These are phyloP conservation scores for Yarrowia bubula DNA, from an alignment of 805 yeast genomes.

Conservation along the genomic window DNA sequence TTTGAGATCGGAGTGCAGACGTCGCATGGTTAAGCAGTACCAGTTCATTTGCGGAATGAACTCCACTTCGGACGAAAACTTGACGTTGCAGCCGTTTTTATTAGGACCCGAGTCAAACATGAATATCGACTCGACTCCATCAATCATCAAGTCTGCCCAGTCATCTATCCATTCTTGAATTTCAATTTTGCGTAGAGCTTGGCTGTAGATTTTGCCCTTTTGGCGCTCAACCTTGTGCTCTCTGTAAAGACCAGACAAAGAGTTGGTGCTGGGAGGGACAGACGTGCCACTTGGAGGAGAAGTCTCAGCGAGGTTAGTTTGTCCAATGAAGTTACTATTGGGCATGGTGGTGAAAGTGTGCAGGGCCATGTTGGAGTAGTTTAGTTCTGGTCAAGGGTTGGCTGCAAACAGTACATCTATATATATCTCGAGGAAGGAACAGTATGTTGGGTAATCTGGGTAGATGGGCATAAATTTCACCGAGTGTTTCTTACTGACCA, in stretches of 20 bases:
- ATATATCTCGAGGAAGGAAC: not conserved
- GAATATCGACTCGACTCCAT: not conserved
- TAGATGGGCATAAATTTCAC: not conserved
- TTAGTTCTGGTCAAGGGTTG: no score
- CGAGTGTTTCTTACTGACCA: no score
- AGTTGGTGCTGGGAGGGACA: not conserved
- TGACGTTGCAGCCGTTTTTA: slow-evolving; percentile 11
- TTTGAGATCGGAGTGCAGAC: not conserved
- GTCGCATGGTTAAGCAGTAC: slow-evolving; percentile 1
- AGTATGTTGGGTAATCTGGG: not conserved
- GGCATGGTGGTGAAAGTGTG: slow-evolving; percentile 4
- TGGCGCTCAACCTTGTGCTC: slow-evolving; percentile 5
- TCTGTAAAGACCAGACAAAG: not conserved
- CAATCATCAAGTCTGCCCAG: not conserved
- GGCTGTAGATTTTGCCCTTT: not conserved
- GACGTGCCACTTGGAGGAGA: slow-evolving; percentile 4
- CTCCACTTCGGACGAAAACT: not conserved
- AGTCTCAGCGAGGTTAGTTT: not conserved
- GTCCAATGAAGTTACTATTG: slow-evolving; percentile 18
- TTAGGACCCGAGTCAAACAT: slow-evolving; percentile 10
- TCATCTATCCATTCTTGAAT: slow-evolving; percentile 20
- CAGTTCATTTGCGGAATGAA: not conserved
- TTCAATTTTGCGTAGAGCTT: slow-evolving; percentile 1
- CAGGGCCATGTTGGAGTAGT: not conserved
- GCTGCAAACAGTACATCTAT: not conserved